These are phyloP conservation scores for Skeletonema costatum DNA, from an alignment of 108 stramenopile species.

Conservation along the genomic window DNA sequence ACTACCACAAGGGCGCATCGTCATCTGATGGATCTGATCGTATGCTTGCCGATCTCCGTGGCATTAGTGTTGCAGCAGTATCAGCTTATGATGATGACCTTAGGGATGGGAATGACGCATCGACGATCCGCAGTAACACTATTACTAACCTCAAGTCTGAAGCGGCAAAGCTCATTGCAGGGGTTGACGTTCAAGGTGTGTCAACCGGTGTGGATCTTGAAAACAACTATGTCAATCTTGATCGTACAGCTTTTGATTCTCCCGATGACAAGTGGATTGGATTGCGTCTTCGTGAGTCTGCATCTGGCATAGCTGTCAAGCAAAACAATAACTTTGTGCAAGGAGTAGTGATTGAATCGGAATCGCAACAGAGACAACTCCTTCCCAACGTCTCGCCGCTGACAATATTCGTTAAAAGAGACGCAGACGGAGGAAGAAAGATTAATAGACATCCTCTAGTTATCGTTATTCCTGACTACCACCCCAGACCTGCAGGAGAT, in stretches of 20 bases:
- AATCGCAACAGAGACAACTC: too few species aligned
- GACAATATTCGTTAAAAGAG: too few species aligned
- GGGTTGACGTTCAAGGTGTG: conserved; percentile 18
- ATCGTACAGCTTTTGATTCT: background rate
- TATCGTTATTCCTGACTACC: background rate
- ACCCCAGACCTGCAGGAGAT: background rate
- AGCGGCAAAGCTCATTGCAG: background rate
- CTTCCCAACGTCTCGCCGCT: too few species aligned
- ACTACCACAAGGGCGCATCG: conserved; percentile 1
- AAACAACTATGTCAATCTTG: conserved; percentile 8
- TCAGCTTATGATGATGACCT: background rate
- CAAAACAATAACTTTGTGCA: background rate
- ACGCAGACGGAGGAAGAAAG: too few species aligned
- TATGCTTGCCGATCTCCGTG: conserved; percentile 10
- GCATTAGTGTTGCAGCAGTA: conserved; percentile 10
- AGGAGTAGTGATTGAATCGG: background rate
- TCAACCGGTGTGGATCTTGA: background rate
- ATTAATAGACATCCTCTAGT: too few species aligned
- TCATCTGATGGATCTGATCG: background rate
- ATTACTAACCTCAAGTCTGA: background rate
- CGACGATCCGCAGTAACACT: background rate
- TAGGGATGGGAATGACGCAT: background rate
- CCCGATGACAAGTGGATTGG: conserved; percentile 7
- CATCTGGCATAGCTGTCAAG: background rate
- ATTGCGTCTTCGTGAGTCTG: conserved; percentile 5